Evolutionary conservation across 2,329 filamentous ascomycete genomes (phyloP).

Genomic region (Mariannaea sp.): DNA sequence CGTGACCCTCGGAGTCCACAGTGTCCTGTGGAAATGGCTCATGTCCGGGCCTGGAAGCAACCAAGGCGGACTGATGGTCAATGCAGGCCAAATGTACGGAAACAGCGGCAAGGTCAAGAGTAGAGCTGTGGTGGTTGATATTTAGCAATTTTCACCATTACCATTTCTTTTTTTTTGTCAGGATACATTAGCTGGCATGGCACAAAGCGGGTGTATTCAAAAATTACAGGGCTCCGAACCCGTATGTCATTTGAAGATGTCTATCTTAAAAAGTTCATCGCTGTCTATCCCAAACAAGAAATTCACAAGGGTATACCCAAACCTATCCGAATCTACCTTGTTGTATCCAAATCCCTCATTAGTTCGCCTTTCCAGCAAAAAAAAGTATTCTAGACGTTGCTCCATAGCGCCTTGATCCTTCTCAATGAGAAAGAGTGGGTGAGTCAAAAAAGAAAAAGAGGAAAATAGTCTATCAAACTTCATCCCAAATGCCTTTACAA

Average conservation of each 20-base stretch:
- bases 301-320: conserved; percentile 4
- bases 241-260: too few species aligned
- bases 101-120: conserved; percentile 55
- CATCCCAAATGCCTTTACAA: conserved; percentile 10
- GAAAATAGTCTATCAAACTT: too few species aligned
- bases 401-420: too few species aligned
- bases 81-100: conserved; percentile 61
- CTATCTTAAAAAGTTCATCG: too few species aligned
- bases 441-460: too few species aligned
- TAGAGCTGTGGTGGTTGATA: conserved; percentile 44
- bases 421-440: too few species aligned
- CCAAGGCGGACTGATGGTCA: conserved; percentile 58
- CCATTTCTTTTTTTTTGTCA: neutral
- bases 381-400: neutral
- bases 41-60: conserved; percentile 59
- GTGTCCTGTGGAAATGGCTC: conserved; percentile 60
- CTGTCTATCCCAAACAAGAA: too few species aligned
- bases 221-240: too few species aligned
- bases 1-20: conserved; percentile 51
- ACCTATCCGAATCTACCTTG: conserved; percentile 2
- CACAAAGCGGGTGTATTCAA: too few species aligned
- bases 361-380: neutral
- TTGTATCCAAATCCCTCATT: neutral
- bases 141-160: conserved; percentile 24
- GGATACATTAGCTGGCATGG: too few species aligned